Percentiles rank a stretch among this genome's conserved stretches.
These are phyloP conservation scores for Cystobasidium tubakii DNA, from an alignment of 768 basidiomycete genomes.

Conservation along the genomic window DNA sequence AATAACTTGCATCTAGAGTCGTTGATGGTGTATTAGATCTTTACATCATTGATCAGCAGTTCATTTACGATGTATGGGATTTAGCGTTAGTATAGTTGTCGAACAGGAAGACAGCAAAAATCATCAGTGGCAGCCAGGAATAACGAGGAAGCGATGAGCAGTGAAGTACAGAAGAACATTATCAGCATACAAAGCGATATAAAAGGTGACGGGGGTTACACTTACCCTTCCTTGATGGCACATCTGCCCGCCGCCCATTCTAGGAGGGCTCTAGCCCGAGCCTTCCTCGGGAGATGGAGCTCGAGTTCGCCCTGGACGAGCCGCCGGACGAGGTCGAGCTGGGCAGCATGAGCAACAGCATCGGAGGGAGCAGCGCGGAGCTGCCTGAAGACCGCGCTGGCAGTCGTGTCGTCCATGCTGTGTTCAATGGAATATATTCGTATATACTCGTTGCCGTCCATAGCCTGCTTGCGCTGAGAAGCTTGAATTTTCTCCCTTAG, in stretches of 20 bases:
- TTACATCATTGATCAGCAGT: background rate
- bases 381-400: conserved; percentile 6
- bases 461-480: too few species aligned
- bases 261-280: conserved; percentile 5
- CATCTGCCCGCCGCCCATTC: conserved; percentile 3
- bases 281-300: conserved; percentile 18
- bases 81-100: conserved; percentile 1
- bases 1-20: background rate
- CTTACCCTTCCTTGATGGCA: background rate
- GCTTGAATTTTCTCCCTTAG: background rate
- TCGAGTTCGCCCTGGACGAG: background rate
- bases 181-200: background rate
- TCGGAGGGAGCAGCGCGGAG: conserved; percentile 6
- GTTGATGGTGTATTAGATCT: background rate
- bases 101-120: background rate
- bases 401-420: background rate
- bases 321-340: background rate
- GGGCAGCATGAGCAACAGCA: background rate
- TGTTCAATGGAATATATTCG: too few species aligned
- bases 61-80: background rate
- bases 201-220: background rate
- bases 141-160: background rate
- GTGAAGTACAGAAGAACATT: background rate
- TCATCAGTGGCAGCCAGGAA: background rate
- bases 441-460: too few species aligned